Evolutionary conservation across 768 basidiomycete genomes (phyloP), one percentile per base, ranked within the genome.

Genomic region (Lactarius akahatsu): DNA sequence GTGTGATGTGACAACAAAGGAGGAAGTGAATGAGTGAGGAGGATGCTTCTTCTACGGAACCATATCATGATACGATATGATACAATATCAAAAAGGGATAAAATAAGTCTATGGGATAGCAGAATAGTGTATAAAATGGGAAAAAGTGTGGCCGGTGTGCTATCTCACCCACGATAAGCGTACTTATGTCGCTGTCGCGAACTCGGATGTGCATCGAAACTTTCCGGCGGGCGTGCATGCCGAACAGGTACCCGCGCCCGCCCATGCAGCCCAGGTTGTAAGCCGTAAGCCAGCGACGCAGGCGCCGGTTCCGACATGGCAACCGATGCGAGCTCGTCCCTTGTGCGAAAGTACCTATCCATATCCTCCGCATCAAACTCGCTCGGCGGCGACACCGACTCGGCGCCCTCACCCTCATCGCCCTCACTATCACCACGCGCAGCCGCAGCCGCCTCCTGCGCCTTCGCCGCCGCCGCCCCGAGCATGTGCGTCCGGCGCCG

Each of bases 341-440:
- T 67, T 50, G 77, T 71, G 60, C 84, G 82, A 75, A 92, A 92
- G 75, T 91, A 92, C 58, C 81, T 80, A 66, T 91, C 90, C 78
- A 91, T 86, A 72, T 91, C 90, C 16, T 83, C 83, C 52, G 79
- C 82, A 69, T 89, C 87, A 66, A 90, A 90, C 52, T 85, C 85
- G 16, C 77, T 75, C 10, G 79, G 78, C 52, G 79, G 50, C 50
- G 10, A 26, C 50, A 26, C 50, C 23, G 50, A 76, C 43, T 15
- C 47, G 9, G 3, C 50, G 2, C 50, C 23, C 26, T 26, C 47
- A 13, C n/a, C n/a, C n/a, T 18, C 55, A n/a, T 15, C 56, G 20
- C 63, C 63, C 55, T 23, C 63, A 54, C 32, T 2, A 5, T 9
- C 55, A 15, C 23, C 28, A 18, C 32, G 62, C 59, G 26, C 69